Percentiles rank a stretch among this genome's conserved stretches.
Evolutionary conservation across 495 filamentous ascomycete species (phyloP).

Genomic region (Penicillium pulvis): DNA sequence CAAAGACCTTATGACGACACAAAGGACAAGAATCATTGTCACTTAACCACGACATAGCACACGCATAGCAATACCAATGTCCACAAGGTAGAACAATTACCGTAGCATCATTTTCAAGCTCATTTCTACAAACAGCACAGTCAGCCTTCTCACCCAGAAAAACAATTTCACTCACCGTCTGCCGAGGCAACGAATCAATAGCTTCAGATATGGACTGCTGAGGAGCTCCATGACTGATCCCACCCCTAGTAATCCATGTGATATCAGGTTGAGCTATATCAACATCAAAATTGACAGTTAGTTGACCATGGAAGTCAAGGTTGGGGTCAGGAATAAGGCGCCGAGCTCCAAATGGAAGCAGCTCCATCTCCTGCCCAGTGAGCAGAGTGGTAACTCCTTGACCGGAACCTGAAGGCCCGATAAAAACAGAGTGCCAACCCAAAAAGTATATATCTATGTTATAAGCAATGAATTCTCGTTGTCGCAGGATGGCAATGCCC

Average conservation of each 20-base stretch:
- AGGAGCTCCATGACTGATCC: neutral
- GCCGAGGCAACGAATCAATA: neutral
- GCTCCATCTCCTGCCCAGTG: neutral
- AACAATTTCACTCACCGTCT: neutral
- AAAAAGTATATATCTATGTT: neutral
- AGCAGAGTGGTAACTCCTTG: neutral
- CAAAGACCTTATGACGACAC: neutral
- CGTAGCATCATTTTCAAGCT: neutral
- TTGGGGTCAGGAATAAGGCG: neutral
- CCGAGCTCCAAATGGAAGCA: neutral
- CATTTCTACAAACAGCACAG: neutral
- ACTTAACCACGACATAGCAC: neutral
- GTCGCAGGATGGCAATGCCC: neutral
- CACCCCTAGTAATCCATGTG: too few species aligned
- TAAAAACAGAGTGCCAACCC: neutral
- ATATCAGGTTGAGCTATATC: neutral
- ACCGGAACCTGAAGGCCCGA: neutral
- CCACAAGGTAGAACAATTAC: neutral
- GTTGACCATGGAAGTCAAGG: neutral
- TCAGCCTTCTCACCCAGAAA: neutral
- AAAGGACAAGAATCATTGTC: neutral
- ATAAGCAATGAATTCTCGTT: neutral
- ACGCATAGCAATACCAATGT: neutral
- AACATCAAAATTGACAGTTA: neutral
- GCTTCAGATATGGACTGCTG: neutral